Conservation (phyloP, 2,329 filamentous ascomycete species). For the Aspergillus nomiae region DNA sequence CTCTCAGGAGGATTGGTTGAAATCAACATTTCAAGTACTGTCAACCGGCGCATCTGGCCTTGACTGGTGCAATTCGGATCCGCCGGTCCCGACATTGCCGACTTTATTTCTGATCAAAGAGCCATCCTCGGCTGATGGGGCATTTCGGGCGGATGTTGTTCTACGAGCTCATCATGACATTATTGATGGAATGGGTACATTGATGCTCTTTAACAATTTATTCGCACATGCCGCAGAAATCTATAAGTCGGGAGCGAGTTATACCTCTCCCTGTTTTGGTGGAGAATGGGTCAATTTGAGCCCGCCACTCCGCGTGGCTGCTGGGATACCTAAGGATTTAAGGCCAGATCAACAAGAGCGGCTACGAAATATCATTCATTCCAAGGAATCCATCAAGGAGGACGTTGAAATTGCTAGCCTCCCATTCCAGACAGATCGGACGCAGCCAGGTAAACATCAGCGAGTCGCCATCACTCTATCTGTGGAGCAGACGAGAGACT, state of each 20-base stretch:
- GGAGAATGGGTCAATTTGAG: slow-evolving; percentile 25
- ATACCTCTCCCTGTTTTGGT: slow-evolving; percentile 15
- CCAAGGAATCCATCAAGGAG: slow-evolving; percentile 16
- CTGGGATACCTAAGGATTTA: slow-evolving; percentile 16
- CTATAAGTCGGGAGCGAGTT: slow-evolving; percentile 9
- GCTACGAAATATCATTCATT: slow-evolving; percentile 11
- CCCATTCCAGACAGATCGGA: slow-evolving; percentile 15
- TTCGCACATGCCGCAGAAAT: slow-evolving; percentile 18
- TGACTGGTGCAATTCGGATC: slow-evolving; percentile 30
- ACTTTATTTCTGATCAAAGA: slow-evolving; percentile 26
- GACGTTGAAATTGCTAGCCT: slow-evolving; percentile 21
- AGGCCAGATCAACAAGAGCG: slow-evolving; percentile 10
- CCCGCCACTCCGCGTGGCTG: slow-evolving; percentile 25
- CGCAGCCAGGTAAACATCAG: slow-evolving; percentile 23
- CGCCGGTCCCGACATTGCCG: slow-evolving; percentile 24
- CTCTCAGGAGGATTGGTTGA: slow-evolving; percentile 17
- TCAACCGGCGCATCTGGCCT: slow-evolving; percentile 14
- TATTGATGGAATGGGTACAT: slow-evolving; percentile 25
- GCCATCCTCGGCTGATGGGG: neutral
- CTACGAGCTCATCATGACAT: slow-evolving; percentile 26
- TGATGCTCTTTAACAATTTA: slow-evolving; percentile 25
- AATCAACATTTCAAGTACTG: slow-evolving; percentile 20
- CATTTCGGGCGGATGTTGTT: slow-evolving; percentile 18
- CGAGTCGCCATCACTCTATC: slow-evolving; percentile 20
- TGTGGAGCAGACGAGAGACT: slow-evolving; percentile 10